Evolutionary conservation across 2,329 filamentous ascomycete genomes (phyloP), one percentile per base, ranked within the genome.

Genomic region (Lecanicillium sp.): DNA sequence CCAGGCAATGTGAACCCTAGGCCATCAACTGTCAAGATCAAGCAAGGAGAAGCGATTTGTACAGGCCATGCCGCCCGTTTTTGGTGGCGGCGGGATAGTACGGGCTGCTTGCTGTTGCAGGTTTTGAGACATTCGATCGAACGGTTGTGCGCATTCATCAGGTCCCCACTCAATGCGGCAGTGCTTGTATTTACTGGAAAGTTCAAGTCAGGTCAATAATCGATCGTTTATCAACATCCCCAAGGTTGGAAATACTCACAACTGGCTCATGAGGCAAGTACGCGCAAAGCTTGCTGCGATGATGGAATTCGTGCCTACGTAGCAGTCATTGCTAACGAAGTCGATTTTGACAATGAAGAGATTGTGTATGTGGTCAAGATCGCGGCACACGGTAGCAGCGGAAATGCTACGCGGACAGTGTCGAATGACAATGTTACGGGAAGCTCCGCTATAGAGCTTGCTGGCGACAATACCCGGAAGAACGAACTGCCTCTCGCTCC

Each of bases 301-400:
- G 9, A 94, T 72, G 1, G 85, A 87, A 57, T 89, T 94, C 7
- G 81, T 86, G 40, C 75, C 79, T 46, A 94, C 77, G 56, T 76
- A 76, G 42, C 74, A 82, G 56, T 79, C 74, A 4, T 69, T 68
- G 14, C 69, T 64, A 3, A 61, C 58, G 56, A 84, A 81, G 7
- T 62, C 60, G 32, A 92, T 62, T 31, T 73, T 73, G 50, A 92
- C 68, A 10, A 94, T 73, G 17, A 81, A 66, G 2, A 94, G 69
- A 45, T 86, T 85, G 63, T 90, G 80, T 44, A 94, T 90, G 55
- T 94, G 87, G 17, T 88, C 81, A 28, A 92, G 69, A 49, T 94
- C 84, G 4, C 80, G 71, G 10, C 82, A 77, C 46, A 94, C 77
- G 13, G 62, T 60, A 7, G 74, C 62, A 47, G 80, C 80, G 0